A percentile compares a stretch with the other conserved stretches of the same genome.
Conservation (phyloP, 106 monocot species). For the Platanthera zijinensis region DNA sequence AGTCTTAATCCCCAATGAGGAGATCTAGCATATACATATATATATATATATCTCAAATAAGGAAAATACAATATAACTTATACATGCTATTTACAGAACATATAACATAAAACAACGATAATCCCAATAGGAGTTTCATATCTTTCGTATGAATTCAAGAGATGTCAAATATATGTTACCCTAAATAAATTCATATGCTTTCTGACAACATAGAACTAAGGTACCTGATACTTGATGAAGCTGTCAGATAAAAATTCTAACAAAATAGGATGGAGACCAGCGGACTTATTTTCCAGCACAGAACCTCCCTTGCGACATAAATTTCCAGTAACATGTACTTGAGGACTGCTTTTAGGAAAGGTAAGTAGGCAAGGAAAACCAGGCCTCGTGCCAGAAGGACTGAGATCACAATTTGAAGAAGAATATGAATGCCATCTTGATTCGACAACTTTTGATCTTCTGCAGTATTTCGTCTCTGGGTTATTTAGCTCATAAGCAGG, state of each 20-base stretch:
- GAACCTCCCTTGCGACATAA: slow-evolving; percentile 11
- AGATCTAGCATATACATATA: no score
- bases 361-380: slow-evolving; percentile 39
- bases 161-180: no score
- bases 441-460: not conserved
- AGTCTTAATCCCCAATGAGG: no score
- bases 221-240: slow-evolving; percentile 63
- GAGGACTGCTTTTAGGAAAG: slow-evolving; percentile 13
- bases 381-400: slow-evolving; percentile 1
- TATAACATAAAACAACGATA: no score
- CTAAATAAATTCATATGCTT: not conserved
- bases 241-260: slow-evolving; percentile 59
- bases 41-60: no score
- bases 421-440: not conserved
- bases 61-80: no score
- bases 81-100: no score
- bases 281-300: slow-evolving; percentile 5
- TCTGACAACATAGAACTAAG: not conserved
- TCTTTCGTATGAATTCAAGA: no score
- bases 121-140: no score
- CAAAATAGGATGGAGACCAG: slow-evolving; percentile 25
- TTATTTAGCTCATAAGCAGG: slow-evolving; percentile 5
- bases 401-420: not conserved
- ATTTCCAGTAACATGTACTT: slow-evolving; percentile 18
- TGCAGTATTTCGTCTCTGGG: not conserved